A percentile compares a stretch with the other conserved stretches of the same genome.
These are phyloP conservation scores for Ailanthus altissimus DNA, from an alignment of 345 rosid genomes.

Conservation along the genomic window DNA sequence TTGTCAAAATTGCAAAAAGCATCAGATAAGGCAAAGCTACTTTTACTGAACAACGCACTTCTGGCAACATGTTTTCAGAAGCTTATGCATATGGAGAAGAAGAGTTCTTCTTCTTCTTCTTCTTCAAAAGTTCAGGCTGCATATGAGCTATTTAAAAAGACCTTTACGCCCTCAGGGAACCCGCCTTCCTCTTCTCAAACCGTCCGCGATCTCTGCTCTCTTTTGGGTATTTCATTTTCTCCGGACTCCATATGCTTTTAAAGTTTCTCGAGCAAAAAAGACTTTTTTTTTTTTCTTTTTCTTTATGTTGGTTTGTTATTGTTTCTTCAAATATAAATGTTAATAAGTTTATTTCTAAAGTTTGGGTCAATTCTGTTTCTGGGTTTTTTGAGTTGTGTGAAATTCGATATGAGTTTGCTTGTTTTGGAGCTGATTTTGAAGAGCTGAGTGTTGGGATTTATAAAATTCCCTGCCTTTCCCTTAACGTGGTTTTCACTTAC, in stretches of 20 bases:
- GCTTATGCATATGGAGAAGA: constrained; percentile 47
- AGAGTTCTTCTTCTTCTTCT: constrained; percentile 34
- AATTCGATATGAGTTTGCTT: constrained; percentile 23
- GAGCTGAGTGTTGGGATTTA: constrained; percentile 3
- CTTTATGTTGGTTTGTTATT: not conserved
- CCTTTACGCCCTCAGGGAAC: constrained; percentile 50
- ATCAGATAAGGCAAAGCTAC: constrained; percentile 42
- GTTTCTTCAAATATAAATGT: not conserved
- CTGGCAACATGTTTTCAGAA: constrained; percentile 26
- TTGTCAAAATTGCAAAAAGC: constrained; percentile 49
- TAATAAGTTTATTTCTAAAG: not conserved
- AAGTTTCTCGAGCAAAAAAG: not conserved
- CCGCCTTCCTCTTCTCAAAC: constrained; percentile 55
- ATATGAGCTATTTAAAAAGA: constrained; percentile 63
- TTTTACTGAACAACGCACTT: constrained; percentile 25
- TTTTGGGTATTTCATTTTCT: constrained; percentile 57
- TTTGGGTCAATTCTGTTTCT: constrained; percentile 18
- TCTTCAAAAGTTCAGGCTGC: constrained; percentile 63
- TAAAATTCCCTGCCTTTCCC: not conserved
- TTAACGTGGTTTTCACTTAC: not conserved
- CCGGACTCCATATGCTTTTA: not conserved
- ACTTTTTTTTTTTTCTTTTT: not conserved
- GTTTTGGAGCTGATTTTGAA: constrained; percentile 20
- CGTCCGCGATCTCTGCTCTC: constrained; percentile 52
- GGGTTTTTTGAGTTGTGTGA: constrained; percentile 24